Evolutionary conservation across 2,329 filamentous ascomycete genomes (phyloP).

Genomic region (Ceratocystiopsis sp.): DNA sequence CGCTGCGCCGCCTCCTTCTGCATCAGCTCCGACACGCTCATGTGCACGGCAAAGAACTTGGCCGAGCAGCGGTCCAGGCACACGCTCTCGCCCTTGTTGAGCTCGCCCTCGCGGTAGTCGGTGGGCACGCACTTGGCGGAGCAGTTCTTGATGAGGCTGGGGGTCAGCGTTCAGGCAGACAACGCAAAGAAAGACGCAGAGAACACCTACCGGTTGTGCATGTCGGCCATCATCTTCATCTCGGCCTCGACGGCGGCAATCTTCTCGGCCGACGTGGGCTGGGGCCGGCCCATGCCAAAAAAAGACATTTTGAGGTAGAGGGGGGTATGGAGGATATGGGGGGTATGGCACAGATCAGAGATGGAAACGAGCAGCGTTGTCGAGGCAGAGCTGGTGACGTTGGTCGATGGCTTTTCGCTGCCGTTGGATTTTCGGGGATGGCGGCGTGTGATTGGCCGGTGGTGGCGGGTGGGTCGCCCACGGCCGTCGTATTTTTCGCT

Average conservation of each 20-base stretch:
- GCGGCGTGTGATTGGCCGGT: background rate
- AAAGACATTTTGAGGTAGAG: slow-evolving; percentile 8
- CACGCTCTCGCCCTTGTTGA: slow-evolving; percentile 98
- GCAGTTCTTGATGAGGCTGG: slow-evolving; percentile 73
- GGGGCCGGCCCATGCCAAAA: slow-evolving; percentile 39
- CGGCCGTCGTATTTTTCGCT: too few relatives aligned
- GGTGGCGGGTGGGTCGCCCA: too few relatives aligned
- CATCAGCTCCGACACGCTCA: slow-evolving; percentile 96
- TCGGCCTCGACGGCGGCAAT: slow-evolving; percentile 92
- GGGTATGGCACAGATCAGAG: too few relatives aligned
- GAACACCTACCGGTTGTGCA: slow-evolving; percentile 70
- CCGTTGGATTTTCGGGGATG: background rate
- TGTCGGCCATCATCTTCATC: slow-evolving; percentile 87
- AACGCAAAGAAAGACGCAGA: background rate
- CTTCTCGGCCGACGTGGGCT: slow-evolving; percentile 92
- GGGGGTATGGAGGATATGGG: background rate
- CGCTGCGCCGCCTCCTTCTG: slow-evolving; percentile 64
- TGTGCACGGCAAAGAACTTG: slow-evolving; percentile 98
- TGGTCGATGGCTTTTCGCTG: background rate
- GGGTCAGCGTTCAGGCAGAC: background rate
- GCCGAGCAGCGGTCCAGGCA: slow-evolving; percentile 93
- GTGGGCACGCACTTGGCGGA: slow-evolving; percentile 82
- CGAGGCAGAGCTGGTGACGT: background rate
- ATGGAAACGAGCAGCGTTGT: background rate
- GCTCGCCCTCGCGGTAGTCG: slow-evolving; percentile 86